Base-by-base conservation (phyloP, 768 basidiomycete species). In the Mycena galopus region DNA sequence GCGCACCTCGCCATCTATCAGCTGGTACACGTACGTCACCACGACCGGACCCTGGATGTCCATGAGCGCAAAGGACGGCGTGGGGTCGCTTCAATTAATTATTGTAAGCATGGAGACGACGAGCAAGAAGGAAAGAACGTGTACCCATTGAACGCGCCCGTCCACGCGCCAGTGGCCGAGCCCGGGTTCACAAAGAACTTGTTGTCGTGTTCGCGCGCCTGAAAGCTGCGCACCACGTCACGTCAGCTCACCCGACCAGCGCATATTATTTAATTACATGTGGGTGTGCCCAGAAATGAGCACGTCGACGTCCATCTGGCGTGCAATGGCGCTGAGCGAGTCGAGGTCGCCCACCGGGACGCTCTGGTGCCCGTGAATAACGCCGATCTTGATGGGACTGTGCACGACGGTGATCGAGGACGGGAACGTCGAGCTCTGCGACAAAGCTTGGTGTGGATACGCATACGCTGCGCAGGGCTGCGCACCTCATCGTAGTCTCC, bases 241-340 rank as follows among this genome's bases (percentile, higher is more conserved):
- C 71, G 33, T 30, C 23, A 37, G n/a, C 25, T n/a, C 23, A 63
- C 33, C 66, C 21, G 59, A 30, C n/a, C n/a, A 47, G 25, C 94
- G 79, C 56, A 57, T 33, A 55, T 64, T n/a, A n/a, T n/a, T n/a
- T n/a, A n/a, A n/a, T n/a, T 78, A 97, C 97, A 91, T 91, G 82
- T 98, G 97, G 0, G 98, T 99, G 77, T 96, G 96, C 0, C 98
- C 98, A 3, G 93, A 95, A 25, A 99, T 84, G 39, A 99, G 86
- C 0, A 99, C 96, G 78, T 99, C 98, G 4, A 98, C 98, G 79
- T 99, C 97, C 94, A 99, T 96, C 83, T 97, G 96, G 42, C 97
- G 85, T 19, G 97, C 96, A 65, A 97, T 89, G 4, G 94, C 88
- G 63, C 90, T 92, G 51, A 99, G 87, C n/a, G 94, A 92, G 78